Base-by-base conservation (phyloP, 2,329 filamentous ascomycete genomes). In the Pleoardoris graminearum region DNA sequence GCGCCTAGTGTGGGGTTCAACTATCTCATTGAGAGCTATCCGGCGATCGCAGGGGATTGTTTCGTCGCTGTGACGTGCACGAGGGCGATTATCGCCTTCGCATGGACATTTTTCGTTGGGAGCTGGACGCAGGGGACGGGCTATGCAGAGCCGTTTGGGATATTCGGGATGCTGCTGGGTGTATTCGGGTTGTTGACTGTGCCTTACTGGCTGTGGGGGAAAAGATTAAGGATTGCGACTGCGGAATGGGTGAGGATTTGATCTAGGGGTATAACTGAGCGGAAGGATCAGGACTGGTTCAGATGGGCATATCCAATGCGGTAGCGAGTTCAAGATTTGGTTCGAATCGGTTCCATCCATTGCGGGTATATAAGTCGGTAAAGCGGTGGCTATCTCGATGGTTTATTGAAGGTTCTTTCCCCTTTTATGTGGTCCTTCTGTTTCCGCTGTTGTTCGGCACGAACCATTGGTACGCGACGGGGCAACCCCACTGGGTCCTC, bases 71-170 rank as follows among this genome's bases (percentile, higher is more conserved):
- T 83, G 0, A 81, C 80, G 1, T 77, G 77, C 27, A 65, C 79
- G 14, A 73, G 80, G 3, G 73, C 79, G 10, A 65, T 82, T 4
- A 75, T 84, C 7, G 73, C 76, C 0, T 83, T 83, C 57, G 75
- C 79, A 0, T 84, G 80, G 80, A 80, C 79, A 0, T 82, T 82
- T 49, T 82, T 83, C 38, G 76, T 79, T 0, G 74, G 74, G 2
- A 68, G 75, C 3, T 84, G 80, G 81, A 71, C 81, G 0, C 58
- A 67, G 1, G 42, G 67, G 0, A 64, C 61, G 0, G 81, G 81
- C 0, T 58, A 75, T 1, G 75, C 80, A 0, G 67, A 80, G 47
- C 76, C 80, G 0, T 83, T 83, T 62, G 81, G 80, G 0, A 75
- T 82, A 3, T 82, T 82, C 55, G 79, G 76, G 0, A 77, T 79